Base-by-base conservation (phyloP, 139 green algal species). In the Chlorella vulgaris region DNA sequence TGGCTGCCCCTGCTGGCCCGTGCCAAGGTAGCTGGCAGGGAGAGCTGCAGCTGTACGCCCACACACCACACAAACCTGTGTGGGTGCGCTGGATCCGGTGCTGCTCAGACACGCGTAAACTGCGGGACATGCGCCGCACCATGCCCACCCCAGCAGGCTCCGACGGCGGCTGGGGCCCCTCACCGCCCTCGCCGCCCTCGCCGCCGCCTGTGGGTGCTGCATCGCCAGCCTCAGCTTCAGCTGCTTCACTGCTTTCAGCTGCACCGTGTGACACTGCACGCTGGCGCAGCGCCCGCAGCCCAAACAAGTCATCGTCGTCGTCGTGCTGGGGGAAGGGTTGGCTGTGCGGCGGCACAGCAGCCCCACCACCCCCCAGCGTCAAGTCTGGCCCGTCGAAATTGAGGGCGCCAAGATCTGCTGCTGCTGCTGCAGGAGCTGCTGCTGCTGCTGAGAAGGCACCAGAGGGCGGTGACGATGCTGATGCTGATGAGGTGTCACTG, bases 281-380 rank as follows among this genome's bases (percentile, higher is more conserved):
- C 53, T 66, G 10, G 15, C 61, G 39, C 69, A 76, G 78, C n/a
- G 63, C 36, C 10, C 22, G 38, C 6, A 84, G 39, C 3, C 80
- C 80, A 61, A 84, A 81, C 33, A 84, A 24, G 62, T 84, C 80
- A 35, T 84, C 80, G 31, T 84, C 78, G 0, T 78, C 61, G 13
- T 84, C 71, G 28, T 35, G 21, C 10, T 29, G n/a, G 73, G 18
- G 8, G 42, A 50, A 53, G 18, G 19, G 33, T 4, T 29, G n/a
- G 73, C 15, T 21, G n/a, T 42, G 65, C 22, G 47, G 65, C 65
- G 31, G 35, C 65, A 51, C 2, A 43, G n/a, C n/a, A n/a, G n/a
- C n/a, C n/a, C n/a, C n/a, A n/a, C 33, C 33, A 33, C 66, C 66
- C 50, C 15, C 66, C 39, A 68, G 61, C 19, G 61, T 38, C 61